Conservation (phyloP, 176 grass and related monocot species). For the Oryza nivara region DNA sequence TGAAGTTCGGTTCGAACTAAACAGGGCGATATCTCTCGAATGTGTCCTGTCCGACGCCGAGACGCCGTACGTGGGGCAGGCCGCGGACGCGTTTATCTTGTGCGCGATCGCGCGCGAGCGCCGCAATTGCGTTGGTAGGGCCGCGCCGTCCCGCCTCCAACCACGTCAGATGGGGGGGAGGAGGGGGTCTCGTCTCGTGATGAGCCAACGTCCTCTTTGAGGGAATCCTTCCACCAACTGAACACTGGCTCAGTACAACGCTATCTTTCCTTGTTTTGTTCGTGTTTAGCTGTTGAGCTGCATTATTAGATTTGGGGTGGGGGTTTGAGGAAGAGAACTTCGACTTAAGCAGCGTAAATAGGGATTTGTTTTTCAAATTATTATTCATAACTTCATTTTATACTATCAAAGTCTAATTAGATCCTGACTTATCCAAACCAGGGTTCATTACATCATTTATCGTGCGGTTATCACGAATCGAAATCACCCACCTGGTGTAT, state of each 20-base stretch:
- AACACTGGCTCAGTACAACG: neutral
- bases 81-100: neutral
- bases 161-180: neutral
- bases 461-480: too few relatives aligned
- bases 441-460: too few relatives aligned
- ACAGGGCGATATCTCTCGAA: too few relatives aligned
- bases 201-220: slow-evolving; percentile 4
- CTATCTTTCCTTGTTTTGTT: neutral
- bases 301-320: neutral
- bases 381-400: neutral
- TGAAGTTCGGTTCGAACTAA: too few relatives aligned
- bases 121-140: neutral
- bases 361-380: neutral
- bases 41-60: neutral
- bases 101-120: neutral
- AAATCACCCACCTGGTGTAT: too few relatives aligned
- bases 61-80: neutral
- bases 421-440: neutral
- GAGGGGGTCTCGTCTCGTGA: neutral
- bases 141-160: neutral
- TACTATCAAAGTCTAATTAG: neutral
- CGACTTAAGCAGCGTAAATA: neutral
- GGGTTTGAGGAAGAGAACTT: neutral
- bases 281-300: neutral
- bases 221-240: neutral